phyloP scores from a whole-genome alignment of 139 green algal species.

The Axilococcus clingmanii region DNA sequence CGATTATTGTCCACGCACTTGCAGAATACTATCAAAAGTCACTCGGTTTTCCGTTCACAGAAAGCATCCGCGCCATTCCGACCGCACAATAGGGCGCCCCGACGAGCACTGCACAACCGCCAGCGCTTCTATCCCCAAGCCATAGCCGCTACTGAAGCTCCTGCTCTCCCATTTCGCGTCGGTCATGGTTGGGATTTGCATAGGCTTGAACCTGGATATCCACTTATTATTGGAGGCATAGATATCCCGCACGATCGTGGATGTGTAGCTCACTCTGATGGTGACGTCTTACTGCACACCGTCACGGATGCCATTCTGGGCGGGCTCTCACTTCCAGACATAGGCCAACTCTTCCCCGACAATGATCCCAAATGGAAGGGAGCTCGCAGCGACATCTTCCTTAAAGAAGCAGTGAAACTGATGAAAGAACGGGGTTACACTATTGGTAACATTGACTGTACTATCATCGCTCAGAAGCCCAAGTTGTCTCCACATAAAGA shows the following conservation, averaged over 20 bases:
- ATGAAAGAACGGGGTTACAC: constrained; percentile 30
- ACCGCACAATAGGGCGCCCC: no score
- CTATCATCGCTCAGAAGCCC: constrained; percentile 93
- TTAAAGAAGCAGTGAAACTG: constrained; percentile 55
- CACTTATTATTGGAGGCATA: constrained; percentile 90
- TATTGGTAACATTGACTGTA: constrained; percentile 93
- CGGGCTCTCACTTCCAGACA: constrained; percentile 90
- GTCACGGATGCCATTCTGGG: constrained; percentile 93
- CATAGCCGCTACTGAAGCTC: constrained; percentile 7
- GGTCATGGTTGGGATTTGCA: constrained; percentile 89
- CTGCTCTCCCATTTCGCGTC: constrained; percentile 52
- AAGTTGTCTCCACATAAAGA: constrained; percentile 97
- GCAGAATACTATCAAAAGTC: no score
- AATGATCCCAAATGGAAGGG: constrained; percentile 98
- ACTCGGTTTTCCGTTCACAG: no score
- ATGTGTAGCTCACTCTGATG: constrained; percentile 93
- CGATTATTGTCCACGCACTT: no score
- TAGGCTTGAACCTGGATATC: constrained; percentile 77
- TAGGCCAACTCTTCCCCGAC: constrained; percentile 98
- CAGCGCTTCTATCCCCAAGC: no score
- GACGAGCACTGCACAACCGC: no score
- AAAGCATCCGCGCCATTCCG: no score
- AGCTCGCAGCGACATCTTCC: constrained; percentile 77
- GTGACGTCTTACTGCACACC: constrained; percentile 32
- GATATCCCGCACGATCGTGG: constrained; percentile 91